Evolutionary conservation across 106 monocot genomes (phyloP).

Genomic region (Dendrobium nobile): DNA sequence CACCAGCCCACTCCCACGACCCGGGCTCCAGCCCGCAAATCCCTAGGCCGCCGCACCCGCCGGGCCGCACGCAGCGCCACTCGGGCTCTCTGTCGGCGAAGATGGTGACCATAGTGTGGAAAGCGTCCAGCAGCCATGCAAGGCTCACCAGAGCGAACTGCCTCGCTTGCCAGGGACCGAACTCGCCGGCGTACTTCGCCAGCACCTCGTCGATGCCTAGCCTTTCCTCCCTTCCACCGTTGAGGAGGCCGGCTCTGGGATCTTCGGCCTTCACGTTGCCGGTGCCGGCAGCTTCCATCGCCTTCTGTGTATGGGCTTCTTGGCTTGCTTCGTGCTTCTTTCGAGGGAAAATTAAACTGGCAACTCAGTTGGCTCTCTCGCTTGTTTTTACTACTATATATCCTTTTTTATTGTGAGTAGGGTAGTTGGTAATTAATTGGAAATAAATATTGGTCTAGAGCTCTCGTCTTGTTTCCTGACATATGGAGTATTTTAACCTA

Average conservation of each 20-base stretch:
- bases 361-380: too few species aligned
- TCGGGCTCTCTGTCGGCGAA: conserved; percentile 12
- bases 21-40: conserved; percentile 25
- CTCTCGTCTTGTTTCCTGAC: too few species aligned
- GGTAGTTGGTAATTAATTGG: too few species aligned
- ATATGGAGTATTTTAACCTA: too few species aligned
- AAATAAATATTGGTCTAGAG: too few species aligned
- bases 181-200: conserved; percentile 20
- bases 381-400: too few species aligned
- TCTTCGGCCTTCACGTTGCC: background rate
- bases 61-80: conserved; percentile 10
- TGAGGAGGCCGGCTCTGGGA: background rate
- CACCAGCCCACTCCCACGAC: conserved; percentile 33
- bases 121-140: conserved; percentile 16
- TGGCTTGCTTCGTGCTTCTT: too few species aligned
- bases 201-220: conserved; percentile 18
- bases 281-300: background rate
- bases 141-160: conserved; percentile 19
- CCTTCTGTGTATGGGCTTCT: background rate
- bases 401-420: too few species aligned
- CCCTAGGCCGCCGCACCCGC: background rate
- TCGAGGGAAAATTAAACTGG: too few species aligned
- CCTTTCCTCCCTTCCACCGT: conserved; percentile 1
- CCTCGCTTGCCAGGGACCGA: conserved; percentile 20
- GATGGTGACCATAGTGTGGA: conserved; percentile 21